These are phyloP conservation scores for Leptosphaerulina australis DNA, from an alignment of 2,329 filamentous ascomycete species.

Conservation along the genomic window DNA sequence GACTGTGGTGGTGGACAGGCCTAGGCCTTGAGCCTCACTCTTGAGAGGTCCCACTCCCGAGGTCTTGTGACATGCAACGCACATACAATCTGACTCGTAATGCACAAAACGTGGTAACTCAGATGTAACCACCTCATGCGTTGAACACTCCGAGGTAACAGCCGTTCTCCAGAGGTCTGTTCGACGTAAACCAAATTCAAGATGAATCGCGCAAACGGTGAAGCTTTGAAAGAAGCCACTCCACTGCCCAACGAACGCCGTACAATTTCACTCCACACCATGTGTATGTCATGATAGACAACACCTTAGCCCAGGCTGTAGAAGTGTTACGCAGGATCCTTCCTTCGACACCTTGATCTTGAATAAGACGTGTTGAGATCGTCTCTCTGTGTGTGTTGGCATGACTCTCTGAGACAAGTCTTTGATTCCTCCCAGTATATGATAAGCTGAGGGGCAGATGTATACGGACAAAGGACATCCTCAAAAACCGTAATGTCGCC, in stretches of 20 bases:
- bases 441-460: conserved; percentile 64
- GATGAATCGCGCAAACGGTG: conserved; percentile 16
- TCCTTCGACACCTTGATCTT: conserved; percentile 25
- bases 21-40: conserved; percentile 52
- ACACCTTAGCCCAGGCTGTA: conserved; percentile 37
- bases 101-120: neutral
- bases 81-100: neutral
- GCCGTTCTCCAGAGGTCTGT: conserved; percentile 25
- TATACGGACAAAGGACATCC: conserved; percentile 93
- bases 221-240: conserved; percentile 27
- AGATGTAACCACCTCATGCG: neutral
- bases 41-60: conserved; percentile 45
- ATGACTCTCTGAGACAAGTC: conserved; percentile 89
- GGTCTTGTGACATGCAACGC: conserved; percentile 11
- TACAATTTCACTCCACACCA: neutral
- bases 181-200: conserved; percentile 9
- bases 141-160: conserved; percentile 6
- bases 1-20: conserved; percentile 42
- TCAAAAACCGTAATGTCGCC: conserved; percentile 79
- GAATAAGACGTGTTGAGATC: conserved; percentile 26
- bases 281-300: conserved; percentile 25
- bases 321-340: conserved; percentile 24
- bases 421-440: conserved; percentile 79
- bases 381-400: conserved; percentile 78
- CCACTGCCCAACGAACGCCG: neutral